Evolutionary conservation across 208 protist genomes (phyloP).

Genomic region (Naegleria gruberi): DNA sequence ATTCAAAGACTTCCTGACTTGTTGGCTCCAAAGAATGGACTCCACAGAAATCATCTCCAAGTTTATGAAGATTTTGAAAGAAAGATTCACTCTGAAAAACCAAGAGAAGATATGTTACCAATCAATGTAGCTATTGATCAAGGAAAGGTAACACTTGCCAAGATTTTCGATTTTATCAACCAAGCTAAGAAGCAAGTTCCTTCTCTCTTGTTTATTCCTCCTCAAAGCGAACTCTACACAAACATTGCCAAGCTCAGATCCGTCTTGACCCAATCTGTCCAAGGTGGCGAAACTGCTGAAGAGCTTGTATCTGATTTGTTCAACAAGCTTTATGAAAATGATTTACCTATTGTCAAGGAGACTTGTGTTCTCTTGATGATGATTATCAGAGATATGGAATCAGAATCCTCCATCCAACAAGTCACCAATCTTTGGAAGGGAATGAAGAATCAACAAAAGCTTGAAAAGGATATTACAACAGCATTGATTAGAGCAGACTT

Average conservation of each 20-base stretch:
- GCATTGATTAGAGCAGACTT: background rate
- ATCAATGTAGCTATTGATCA: background rate
- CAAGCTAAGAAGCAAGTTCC: background rate
- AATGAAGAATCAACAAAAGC: background rate
- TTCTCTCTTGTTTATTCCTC: background rate
- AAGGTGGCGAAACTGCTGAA: background rate
- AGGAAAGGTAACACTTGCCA: background rate
- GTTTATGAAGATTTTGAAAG: conserved; percentile 20
- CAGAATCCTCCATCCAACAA: background rate
- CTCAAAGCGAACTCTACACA: background rate
- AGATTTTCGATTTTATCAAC: background rate
- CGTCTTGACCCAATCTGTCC: background rate
- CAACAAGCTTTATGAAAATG: background rate
- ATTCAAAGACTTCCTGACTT: background rate
- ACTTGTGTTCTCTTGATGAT: background rate
- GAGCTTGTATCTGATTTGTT: background rate
- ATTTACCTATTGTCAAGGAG: background rate
- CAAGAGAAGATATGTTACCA: conserved; percentile 7
- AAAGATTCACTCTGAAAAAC: background rate
- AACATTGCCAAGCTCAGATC: background rate
- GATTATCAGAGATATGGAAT: background rate
- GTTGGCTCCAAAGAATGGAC: background rate
- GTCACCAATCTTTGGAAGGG: background rate
- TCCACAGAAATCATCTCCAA: conserved; percentile 19
- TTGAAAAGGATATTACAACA: background rate